phyloP scores from a whole-genome alignment of 2,329 filamentous ascomycete genomes.

The Plenodomus lindquistii region DNA sequence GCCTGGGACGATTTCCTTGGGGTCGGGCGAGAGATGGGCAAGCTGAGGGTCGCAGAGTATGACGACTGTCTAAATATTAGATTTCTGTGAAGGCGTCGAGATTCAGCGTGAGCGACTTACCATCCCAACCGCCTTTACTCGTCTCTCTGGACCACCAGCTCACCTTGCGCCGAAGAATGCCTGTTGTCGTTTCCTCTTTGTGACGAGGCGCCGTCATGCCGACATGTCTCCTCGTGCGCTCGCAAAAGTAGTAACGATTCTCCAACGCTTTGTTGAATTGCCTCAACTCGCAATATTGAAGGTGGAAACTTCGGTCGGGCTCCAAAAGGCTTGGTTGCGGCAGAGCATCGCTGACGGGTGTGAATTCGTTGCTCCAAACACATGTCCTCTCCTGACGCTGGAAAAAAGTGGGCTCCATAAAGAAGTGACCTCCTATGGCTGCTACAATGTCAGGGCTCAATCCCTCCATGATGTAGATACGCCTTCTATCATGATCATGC shows the following conservation, averaged over 20 bases:
- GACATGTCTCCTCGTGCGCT: conserved; percentile 34
- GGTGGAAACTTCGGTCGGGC: conserved; percentile 30
- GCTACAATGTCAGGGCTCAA: conserved; percentile 35
- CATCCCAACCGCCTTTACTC: conserved; percentile 34
- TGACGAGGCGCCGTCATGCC: conserved; percentile 36
- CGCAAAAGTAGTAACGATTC: conserved; percentile 32
- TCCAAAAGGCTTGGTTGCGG: conserved; percentile 35
- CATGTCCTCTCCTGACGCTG: conserved; percentile 40
- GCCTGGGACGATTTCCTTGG: conserved; percentile 14
- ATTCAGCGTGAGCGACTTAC: conserved; percentile 15
- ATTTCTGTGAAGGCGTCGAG: not conserved
- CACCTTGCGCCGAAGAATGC: conserved; percentile 35
- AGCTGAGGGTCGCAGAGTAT: conserved; percentile 41
- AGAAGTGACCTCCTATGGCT: conserved; percentile 35
- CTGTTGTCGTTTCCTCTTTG: conserved; percentile 30
- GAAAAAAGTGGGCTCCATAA: conserved; percentile 41
- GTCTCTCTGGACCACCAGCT: conserved; percentile 35
- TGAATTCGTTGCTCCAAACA: conserved; percentile 42
- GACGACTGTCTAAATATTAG: conserved; percentile 21
- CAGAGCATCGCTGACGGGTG: conserved; percentile 38
- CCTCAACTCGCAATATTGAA: conserved; percentile 40
- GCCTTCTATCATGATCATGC: conserved; percentile 15
- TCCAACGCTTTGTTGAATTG: conserved; percentile 34
- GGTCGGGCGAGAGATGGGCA: conserved; percentile 10
- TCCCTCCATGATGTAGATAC: conserved; percentile 42